Conservation (phyloP, 176 grass and related monocot species). For the maize (Zea mays) region Zm-B73-REFERENCE-NAM-5.0 NC_050099.1:181909501-181910000, state of each 20-base stretch:
- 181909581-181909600: slow-evolving; percentile 13
- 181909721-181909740: slow-evolving; percentile 27
- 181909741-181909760: background rate
- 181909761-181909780: background rate
- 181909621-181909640: slow-evolving; percentile 1
- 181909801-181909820: background rate
- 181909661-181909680: slow-evolving; percentile 79
- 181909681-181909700: slow-evolving; percentile 74
- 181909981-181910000: background rate
- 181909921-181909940: slow-evolving; percentile 21
- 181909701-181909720: slow-evolving; percentile 54
- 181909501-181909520: slow-evolving; percentile 35
- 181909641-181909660: slow-evolving; percentile 38
- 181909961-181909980: background rate
- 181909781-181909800: background rate
- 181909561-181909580: too few relatives aligned
- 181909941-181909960: background rate
- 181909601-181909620: background rate
- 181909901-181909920: background rate
- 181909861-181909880: background rate
- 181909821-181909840: background rate
- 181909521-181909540: background rate
- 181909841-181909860: background rate
- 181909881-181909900: background rate
- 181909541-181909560: too few relatives aligned